Evolutionary conservation across 106 monocot species (phyloP).

Genomic region (Dendrobium nobile): DNA sequence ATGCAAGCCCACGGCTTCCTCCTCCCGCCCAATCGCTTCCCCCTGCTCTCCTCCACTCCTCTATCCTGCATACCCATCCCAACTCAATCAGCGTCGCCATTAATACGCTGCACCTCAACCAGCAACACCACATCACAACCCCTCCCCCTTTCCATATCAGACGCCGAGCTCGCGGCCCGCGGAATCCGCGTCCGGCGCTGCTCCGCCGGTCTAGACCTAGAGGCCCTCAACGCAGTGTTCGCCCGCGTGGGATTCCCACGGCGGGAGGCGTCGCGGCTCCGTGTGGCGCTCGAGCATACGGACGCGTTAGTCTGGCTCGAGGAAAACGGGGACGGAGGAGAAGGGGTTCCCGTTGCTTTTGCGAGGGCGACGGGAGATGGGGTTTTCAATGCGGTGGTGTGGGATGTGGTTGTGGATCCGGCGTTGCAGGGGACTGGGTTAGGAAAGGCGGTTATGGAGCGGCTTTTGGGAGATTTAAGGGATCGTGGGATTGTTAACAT

Average conservation of each 20-base stretch:
- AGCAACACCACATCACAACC: not conserved
- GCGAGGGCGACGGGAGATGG: conserved; percentile 86
- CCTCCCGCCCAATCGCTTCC: not conserved
- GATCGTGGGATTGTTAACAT: conserved; percentile 54
- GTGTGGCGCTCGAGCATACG: conserved; percentile 57
- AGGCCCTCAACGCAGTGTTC: conserved; percentile 72
- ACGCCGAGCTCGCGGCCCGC: conserved; percentile 61
- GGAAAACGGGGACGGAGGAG: not conserved
- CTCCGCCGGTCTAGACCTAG: conserved; percentile 39
- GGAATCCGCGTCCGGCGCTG: conserved; percentile 65
- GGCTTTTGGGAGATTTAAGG: conserved; percentile 54
- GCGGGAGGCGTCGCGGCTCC: conserved; percentile 56
- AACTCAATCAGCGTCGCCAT: not conserved
- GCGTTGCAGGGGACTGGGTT: conserved; percentile 86
- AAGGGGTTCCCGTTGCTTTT: conserved; percentile 56
- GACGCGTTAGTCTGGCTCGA: conserved; percentile 65
- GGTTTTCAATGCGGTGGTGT: conserved; percentile 96
- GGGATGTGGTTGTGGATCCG: conserved; percentile 97
- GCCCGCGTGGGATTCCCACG: conserved; percentile 89
- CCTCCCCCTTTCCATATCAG: conserved; percentile 40
- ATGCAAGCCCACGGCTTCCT: not conserved
- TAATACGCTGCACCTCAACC: not conserved
- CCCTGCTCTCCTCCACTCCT: not conserved
- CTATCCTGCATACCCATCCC: not conserved
- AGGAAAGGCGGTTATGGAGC: conserved; percentile 81